phyloP scores from a whole-genome alignment of 192 early-diverging fungal genomes.

The Backusella circina region DNA sequence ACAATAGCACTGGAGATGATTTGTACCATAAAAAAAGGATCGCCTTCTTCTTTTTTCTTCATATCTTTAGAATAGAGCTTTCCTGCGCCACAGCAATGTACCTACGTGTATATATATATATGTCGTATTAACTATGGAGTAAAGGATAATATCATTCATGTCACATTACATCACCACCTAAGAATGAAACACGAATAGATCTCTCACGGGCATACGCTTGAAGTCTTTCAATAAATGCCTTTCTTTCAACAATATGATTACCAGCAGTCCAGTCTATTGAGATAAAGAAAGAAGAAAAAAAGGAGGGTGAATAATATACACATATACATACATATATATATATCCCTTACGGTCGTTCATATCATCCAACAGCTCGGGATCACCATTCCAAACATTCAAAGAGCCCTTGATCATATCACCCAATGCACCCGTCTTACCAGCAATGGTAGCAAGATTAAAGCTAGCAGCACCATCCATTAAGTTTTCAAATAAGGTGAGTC shows the following conservation, averaged over 20 bases:
- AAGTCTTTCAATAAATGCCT: slow-evolving; percentile 55
- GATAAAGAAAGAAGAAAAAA: background rate
- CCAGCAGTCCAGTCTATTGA: slow-evolving; percentile 53
- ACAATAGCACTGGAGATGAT: slow-evolving; percentile 79
- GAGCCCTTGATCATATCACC: slow-evolving; percentile 28
- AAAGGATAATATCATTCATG: background rate
- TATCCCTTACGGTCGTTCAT: slow-evolving; percentile 68
- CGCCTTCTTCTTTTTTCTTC: slow-evolving; percentile 47
- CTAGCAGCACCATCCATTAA: slow-evolving; percentile 55
- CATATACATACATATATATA: no score
- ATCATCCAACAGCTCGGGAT: slow-evolving; percentile 82
- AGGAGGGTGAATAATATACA: no score
- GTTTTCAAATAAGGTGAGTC: slow-evolving; percentile 63
- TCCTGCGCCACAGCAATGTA: slow-evolving; percentile 66
- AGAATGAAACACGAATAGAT: slow-evolving; percentile 71
- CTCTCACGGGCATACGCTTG: slow-evolving; percentile 58
- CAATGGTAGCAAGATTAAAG: slow-evolving; percentile 49
- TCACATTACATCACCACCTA: slow-evolving; percentile 72
- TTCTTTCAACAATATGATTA: slow-evolving; percentile 68
- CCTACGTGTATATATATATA: slow-evolving; percentile 17
- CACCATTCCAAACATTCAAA: slow-evolving; percentile 56
- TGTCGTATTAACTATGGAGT: background rate
- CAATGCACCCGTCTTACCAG: slow-evolving; percentile 53
- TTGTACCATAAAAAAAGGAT: slow-evolving; percentile 76
- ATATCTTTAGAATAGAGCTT: slow-evolving; percentile 51